A percentile compares a stretch with the other conserved stretches of the same genome.
These are phyloP conservation scores for Kernera saxatilis DNA, from an alignment of 345 rosid species.

Conservation along the genomic window DNA sequence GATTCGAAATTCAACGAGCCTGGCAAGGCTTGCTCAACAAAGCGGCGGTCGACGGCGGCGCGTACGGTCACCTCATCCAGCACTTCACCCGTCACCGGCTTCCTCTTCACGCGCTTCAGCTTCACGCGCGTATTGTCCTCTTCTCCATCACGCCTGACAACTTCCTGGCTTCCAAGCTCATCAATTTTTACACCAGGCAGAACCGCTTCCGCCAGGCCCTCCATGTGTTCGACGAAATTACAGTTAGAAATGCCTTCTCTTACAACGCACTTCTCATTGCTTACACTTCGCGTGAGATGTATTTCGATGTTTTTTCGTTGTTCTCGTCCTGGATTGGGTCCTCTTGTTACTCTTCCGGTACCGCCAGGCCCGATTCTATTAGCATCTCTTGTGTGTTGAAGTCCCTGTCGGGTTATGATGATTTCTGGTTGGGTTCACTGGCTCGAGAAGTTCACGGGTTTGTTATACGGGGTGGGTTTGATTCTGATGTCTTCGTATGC, in stretches of 20 bases:
- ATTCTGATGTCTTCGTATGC: slow-evolving; percentile 46
- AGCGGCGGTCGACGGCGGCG: slow-evolving; percentile 44
- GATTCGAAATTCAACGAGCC: slow-evolving; percentile 35
- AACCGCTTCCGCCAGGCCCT: slow-evolving; percentile 40
- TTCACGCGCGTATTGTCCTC: slow-evolving; percentile 63
- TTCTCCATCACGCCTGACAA: slow-evolving; percentile 50
- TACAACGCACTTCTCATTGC: slow-evolving; percentile 75
- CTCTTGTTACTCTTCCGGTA: slow-evolving; percentile 11
- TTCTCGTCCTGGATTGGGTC: slow-evolving; percentile 40
- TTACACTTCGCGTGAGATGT: slow-evolving; percentile 48
- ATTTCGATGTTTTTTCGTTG: slow-evolving; percentile 39
- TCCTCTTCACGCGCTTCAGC: slow-evolving; percentile 66
- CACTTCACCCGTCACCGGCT: slow-evolving; percentile 45
- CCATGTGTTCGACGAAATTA: slow-evolving; percentile 64
- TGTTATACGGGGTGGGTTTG: slow-evolving; percentile 44
- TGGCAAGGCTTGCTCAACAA: slow-evolving; percentile 21
- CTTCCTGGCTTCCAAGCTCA: slow-evolving; percentile 71
- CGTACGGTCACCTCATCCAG: slow-evolving; percentile 60
- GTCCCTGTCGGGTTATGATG: slow-evolving; percentile 39
- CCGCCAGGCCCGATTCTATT: slow-evolving; percentile 42
- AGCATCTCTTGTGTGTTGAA: slow-evolving; percentile 61
- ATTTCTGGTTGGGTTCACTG: slow-evolving; percentile 26
- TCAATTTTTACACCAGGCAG: slow-evolving; percentile 46
- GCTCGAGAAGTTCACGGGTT: slow-evolving; percentile 60
- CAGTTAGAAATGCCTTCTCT: slow-evolving; percentile 50